Base-by-base conservation (phyloP, 2,329 filamentous ascomycete species). In the Aureobasidium pullulans region DNA sequence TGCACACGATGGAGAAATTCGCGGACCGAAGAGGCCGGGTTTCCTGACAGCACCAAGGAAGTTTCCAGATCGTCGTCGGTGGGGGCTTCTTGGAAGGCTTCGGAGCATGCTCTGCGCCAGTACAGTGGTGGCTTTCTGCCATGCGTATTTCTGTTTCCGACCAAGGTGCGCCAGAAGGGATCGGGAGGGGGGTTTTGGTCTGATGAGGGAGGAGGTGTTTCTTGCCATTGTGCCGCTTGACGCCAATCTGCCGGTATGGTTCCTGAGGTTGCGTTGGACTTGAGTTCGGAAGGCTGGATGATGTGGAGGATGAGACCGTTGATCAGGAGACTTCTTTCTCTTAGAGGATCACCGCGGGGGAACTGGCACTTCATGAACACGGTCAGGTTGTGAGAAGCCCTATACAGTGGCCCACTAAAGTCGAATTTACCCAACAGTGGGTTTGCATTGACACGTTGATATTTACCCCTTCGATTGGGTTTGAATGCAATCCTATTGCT, bases 391-490 rank as follows among this genome's bases (percentile, higher is more conserved):
- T 52, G 48, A 3, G 48, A 52, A 13, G 48, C 48, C 16, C 34
- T 52, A 6, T 52, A 52, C 8, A 23, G 34, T 11, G 48, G 48
- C 3, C 48, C 48, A 36, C 19, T 52, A 7, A 28, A 39, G 19
- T 52, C 48, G 34, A 37, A 52, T 52, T 39, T 52, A 1, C 60
- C 60, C 19, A 61, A 19, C 23, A 61, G 42, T 13, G 60, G 60
- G n/a, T 61, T 57, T 6, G 60, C 60, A 10, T 59, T 57, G 13
- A 61, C 56, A 2, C 60, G 47, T 39, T 47, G 46, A 23, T 61
- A 49, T 29, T 57, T 34, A 3, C 59, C 42, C 29, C 34, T 37
- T 6, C 48, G 48, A 2, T 37, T 52, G 6, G 48, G 48, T 13
- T 52, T 52, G 48, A 52, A 52, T 9, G 48, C 48, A 7, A 52